Percentiles rank a stretch among this genome's conserved stretches.
phyloP scores from a whole-genome alignment of 306 rosid species.

The Sophora flavescens region DNA sequence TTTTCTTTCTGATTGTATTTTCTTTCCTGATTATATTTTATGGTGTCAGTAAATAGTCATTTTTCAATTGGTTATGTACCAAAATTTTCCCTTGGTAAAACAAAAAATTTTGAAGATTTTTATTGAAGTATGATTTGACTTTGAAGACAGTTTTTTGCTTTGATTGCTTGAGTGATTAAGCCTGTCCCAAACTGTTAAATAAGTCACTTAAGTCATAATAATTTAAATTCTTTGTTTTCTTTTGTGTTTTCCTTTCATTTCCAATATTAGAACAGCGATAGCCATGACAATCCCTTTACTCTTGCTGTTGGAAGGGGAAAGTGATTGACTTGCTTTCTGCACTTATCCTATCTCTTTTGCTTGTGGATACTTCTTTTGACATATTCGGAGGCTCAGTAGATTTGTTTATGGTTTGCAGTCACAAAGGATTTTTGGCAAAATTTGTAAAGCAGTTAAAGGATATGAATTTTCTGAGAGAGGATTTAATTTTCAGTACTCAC shows the following conservation, averaged over 20 bases:
- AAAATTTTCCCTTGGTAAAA: background rate
- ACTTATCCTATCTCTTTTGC: constrained; percentile 19
- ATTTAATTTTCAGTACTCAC: constrained; percentile 82
- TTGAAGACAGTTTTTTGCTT: constrained; percentile 31
- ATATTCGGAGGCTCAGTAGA: constrained; percentile 26
- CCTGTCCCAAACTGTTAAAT: constrained; percentile 24
- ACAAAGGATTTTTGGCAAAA: constrained; percentile 82
- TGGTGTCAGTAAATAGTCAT: background rate
- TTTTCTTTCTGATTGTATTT: background rate
- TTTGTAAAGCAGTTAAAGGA: constrained; percentile 79
- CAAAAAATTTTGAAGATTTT: background rate
- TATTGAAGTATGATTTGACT: constrained; percentile 12
- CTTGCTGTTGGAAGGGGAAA: constrained; percentile 14
- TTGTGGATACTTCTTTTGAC: constrained; percentile 37
- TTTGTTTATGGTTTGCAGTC: constrained; percentile 65
- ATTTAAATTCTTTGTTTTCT: constrained; percentile 25
- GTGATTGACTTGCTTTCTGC: constrained; percentile 19
- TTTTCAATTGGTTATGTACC: background rate
- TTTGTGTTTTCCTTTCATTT: constrained; percentile 3
- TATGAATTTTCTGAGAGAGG: constrained; percentile 86
- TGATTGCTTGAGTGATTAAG: constrained; percentile 6
- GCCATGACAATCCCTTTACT: background rate
- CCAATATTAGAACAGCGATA: background rate
- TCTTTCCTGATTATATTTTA: background rate
- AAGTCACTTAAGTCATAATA: background rate